Evolutionary conservation across 805 yeast species (phyloP), one percentile per base, ranked within the genome.

Genomic region (Isabelozyma rhagii): DNA sequence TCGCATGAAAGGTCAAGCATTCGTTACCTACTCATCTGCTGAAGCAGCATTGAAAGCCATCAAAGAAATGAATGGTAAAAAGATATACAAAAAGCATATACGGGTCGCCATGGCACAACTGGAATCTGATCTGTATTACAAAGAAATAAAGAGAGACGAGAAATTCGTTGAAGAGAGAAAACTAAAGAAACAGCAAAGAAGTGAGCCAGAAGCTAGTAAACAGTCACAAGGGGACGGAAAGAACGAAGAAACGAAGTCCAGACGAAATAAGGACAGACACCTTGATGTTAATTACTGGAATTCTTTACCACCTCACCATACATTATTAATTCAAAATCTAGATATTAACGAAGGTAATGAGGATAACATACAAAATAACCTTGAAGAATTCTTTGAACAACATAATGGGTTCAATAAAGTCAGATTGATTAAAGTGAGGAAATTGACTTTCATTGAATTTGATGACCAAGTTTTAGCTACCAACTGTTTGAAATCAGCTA

Each of bases 391-490:
- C 0, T 91, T 89, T 61, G 72, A 69, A 3, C 59, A 63, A 3
- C 78, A 60, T 52, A 68, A 73, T 0, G 97, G 96, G 0, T 85
- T 86, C 53, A 67, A 80, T 10, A 88, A 85, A 55, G 71, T 85
- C 1, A 80, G 96, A 47, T 67, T 83, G 38, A 90, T 93, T 27
- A 74, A 78, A 2, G 80, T 84, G 5, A 77, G 89, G 42, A 80
- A 80, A 39, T 79, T 93, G 43, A 96, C 94, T 9, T 87, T 93
- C 65, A 78, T 93, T 3, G 97, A 93, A 58, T 93, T 85, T 62
- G 82, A 78, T 21, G 69, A 72, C 5, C 85, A 82, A 18, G 59
- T 65, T 1, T 66, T 72, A 39, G 85, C 96, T 0, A 72, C 74
- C 0, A 47, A 45, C 13, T 65, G 72, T 40, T 56, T 71, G 41